Evolutionary conservation across 1,284 basidiomycete genomes (phyloP), one percentile per base, ranked within the genome.

Genomic region (Athelia sp.): DNA sequence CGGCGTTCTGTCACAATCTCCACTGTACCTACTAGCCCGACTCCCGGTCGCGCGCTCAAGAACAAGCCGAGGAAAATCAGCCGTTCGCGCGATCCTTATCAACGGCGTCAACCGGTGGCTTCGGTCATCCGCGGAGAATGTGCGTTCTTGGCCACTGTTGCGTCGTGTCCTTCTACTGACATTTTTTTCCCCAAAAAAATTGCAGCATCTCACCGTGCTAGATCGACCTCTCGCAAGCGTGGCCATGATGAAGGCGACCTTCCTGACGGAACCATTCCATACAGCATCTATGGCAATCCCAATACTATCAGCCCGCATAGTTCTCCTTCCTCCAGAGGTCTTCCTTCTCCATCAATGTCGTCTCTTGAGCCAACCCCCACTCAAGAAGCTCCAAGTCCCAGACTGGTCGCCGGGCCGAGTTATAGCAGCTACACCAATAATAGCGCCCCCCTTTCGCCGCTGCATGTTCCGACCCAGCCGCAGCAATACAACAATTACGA

Each of bases 191-290:
- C n/a, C n/a, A n/a, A n/a, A n/a, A n/a, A 9, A 11, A 18, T 8
- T 32, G 36, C 53, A 74, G 64, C 71, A 71, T 81, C 79, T 34
- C 80, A 82, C 53, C 75, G 85, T 52, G 84, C 85, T 46, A 72
- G 87, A 56, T 90, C 87, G 36, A 77, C 83, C 4, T 90, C 87
- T 46, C 79, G 87, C 45, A 82, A 79, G 62, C 80, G 86, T 31
- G 82, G 79, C 9, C 81, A 74, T 53, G 86, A 87, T 56, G 87
- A 88, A 51, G 72, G 74, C 38, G 78, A 81, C 47, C 66, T 46
- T 59, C 70, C 61, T 24, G 72, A 70, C 53, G 62, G 68, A 53
- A 18, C 60, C 69, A 2, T 79, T 71, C 55, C 76, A 78, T 54
- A 17, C 36, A 75, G 76, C 34, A 71, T 73, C 29, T 79, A 81